Conservation (phyloP, 1,139 yeast genomes). For the Taiozyma sp. region DNA sequence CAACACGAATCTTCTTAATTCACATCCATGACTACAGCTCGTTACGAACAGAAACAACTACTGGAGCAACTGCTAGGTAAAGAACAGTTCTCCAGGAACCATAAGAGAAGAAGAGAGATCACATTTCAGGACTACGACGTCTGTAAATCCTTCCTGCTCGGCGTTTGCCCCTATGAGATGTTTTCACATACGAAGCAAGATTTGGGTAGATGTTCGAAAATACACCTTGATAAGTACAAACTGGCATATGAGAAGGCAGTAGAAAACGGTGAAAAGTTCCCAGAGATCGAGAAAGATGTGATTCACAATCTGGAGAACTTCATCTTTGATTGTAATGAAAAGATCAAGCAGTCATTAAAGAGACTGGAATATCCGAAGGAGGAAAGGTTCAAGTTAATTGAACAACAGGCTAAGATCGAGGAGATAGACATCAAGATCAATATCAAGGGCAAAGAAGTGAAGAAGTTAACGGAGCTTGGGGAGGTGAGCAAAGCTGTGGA, state of each 20-base stretch:
- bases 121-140: conserved; percentile 58
- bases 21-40: conserved; percentile 30
- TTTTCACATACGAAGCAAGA: conserved; percentile 83
- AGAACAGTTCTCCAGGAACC: conserved; percentile 37
- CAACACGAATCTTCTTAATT: not conserved
- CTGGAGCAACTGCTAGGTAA: conserved; percentile 83
- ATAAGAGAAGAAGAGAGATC: conserved; percentile 24
- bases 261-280: conserved; percentile 53
- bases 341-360: conserved; percentile 60
- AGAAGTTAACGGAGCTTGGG: conserved; percentile 37
- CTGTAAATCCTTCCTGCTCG: conserved; percentile 80
- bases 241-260: conserved; percentile 61
- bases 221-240: conserved; percentile 75
- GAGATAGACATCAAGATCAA: conserved; percentile 62
- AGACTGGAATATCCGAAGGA: conserved; percentile 76
- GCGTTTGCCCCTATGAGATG: conserved; percentile 85
- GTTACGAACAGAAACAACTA: conserved; percentile 71
- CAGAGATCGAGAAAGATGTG: conserved; percentile 71
- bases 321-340: conserved; percentile 63
- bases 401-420: conserved; percentile 63
- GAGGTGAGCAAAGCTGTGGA: conserved; percentile 3
- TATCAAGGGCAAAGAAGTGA: conserved; percentile 66
- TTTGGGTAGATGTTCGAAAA: conserved; percentile 73
- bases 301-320: conserved; percentile 32
- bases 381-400: conserved; percentile 61